phyloP scores from a whole-genome alignment of 2,329 filamentous ascomycete genomes.

The Stachybotrys chlorohalonatus region DNA sequence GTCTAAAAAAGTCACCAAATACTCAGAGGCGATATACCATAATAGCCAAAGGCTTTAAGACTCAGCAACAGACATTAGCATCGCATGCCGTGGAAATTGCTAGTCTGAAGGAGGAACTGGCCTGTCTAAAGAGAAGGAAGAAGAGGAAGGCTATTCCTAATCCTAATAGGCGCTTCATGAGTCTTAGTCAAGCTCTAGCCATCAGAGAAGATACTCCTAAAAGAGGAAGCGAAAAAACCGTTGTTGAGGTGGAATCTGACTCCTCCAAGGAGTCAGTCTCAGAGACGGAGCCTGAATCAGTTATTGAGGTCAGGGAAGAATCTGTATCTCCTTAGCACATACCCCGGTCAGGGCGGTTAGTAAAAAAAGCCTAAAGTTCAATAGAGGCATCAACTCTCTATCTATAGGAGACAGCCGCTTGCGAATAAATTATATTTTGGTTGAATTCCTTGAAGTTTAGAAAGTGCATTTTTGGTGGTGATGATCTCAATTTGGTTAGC shows the following conservation, averaged over 20 bases:
- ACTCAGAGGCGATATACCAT: not conserved
- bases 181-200: slow-evolving; percentile 3
- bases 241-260: not conserved
- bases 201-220: not conserved
- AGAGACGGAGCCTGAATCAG: not conserved
- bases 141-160: slow-evolving; percentile 6
- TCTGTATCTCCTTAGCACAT: not conserved
- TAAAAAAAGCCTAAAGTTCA: not conserved
- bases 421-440: not conserved
- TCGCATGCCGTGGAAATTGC: slow-evolving; percentile 1
- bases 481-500: no score
- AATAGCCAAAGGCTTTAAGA: not conserved
- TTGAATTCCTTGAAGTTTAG: no score
- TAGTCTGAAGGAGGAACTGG: slow-evolving; percentile 5
- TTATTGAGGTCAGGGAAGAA: not conserved
- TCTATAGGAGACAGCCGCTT: no score
- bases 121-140: slow-evolving; percentile 4
- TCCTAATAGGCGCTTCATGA: slow-evolving; percentile 5
- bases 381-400: not conserved
- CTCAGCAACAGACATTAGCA: not conserved
- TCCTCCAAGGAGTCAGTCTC: not conserved
- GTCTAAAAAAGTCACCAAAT: not conserved
- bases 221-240: not conserved
- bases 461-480: no score
- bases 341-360: not conserved